Conservation (phyloP, 495 filamentous ascomycete genomes). For the Melanomma pulvis-pyrius region DNA sequence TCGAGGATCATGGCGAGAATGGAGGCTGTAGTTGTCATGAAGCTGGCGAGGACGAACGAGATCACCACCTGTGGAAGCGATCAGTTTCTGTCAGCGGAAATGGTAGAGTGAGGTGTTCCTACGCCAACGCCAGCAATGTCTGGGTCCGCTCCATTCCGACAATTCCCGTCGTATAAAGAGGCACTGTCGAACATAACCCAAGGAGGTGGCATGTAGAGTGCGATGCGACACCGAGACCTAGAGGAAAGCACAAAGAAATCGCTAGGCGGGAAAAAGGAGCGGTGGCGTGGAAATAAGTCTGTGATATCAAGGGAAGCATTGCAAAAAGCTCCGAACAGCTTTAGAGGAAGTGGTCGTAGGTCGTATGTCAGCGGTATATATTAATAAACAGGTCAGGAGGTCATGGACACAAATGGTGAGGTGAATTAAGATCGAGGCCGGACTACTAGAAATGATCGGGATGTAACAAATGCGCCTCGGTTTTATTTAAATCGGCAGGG, state of each 20-base stretch:
- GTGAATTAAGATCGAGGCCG: not conserved
- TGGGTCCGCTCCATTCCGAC: not conserved
- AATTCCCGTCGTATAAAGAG: no score
- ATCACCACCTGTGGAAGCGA: constrained; percentile 9
- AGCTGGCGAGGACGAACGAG: constrained; percentile 25
- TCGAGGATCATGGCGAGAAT: constrained; percentile 28
- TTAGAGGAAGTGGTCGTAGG: not conserved
- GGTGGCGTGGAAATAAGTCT: not conserved
- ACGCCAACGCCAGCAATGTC: not conserved
- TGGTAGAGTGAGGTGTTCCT: not conserved
- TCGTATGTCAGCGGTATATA: no score
- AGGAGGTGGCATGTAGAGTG: no score
- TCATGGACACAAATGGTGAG: no score
- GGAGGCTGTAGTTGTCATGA: constrained; percentile 24
- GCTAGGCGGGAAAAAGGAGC: not conserved
- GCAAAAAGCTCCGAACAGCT: not conserved
- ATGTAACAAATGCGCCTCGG: not conserved
- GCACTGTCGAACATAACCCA: no score
- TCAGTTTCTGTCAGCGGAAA: constrained; percentile 2
- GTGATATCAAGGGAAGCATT: no score
- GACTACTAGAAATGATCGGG: no score
- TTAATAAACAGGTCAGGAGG: not conserved
- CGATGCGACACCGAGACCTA: no score
- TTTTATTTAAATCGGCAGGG: not conserved
- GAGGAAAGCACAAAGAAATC: no score